phyloP scores from a whole-genome alignment of 176 grass and related monocot genomes.

The Hyparrhenia diplandra region DNA sequence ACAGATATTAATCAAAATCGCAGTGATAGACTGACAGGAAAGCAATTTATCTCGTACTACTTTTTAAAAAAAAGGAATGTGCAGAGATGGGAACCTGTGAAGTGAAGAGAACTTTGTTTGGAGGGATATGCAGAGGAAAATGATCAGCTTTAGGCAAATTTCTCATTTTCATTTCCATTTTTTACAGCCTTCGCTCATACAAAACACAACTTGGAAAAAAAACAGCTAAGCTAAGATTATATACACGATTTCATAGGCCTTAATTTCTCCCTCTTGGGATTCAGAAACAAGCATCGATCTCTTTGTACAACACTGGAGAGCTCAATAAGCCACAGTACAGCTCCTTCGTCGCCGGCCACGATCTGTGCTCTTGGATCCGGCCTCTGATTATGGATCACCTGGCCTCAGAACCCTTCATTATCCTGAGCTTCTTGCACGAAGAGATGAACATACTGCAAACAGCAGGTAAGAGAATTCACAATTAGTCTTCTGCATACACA shows the following conservation, averaged over 20 bases:
- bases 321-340: slow-evolving; percentile 12
- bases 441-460: slow-evolving; percentile 77
- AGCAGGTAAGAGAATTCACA: accelerated
- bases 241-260: slow-evolving; percentile 22
- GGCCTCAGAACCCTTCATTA: slow-evolving; percentile 72
- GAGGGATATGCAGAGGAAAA: no score
- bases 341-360: background rate
- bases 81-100: no score
- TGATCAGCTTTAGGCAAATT: slow-evolving; percentile 31
- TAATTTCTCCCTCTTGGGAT: background rate
- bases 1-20: no score
- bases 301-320: slow-evolving; percentile 37
- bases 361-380: background rate
- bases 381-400: slow-evolving; percentile 39
- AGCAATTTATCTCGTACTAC: no score
- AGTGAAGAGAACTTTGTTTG: background rate
- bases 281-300: slow-evolving; percentile 17
- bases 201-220: slow-evolving; percentile 8
- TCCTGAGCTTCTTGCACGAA: slow-evolving; percentile 93
- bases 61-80: no score
- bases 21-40: no score
- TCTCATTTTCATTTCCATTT: background rate
- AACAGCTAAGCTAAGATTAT: slow-evolving; percentile 26
- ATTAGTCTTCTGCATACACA: background rate
- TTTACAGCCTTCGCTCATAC: slow-evolving; percentile 33